Base-by-base conservation (phyloP, 1,284 basidiomycete genomes). In the Microbotryum silenes-acaulis region DNA sequence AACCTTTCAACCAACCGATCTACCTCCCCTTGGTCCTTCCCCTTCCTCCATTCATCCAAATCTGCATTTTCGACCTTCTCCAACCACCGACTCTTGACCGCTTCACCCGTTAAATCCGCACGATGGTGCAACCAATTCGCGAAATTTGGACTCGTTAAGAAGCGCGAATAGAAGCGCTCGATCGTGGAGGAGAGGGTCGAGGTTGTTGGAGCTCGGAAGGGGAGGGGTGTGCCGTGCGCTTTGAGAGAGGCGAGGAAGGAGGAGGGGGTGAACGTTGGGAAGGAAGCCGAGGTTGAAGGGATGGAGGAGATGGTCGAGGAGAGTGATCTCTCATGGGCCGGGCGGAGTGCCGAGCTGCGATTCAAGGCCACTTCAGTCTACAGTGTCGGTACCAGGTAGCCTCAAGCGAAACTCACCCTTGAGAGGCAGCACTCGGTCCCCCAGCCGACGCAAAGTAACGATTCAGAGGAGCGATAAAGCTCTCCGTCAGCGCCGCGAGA, bases 391-490 rank as follows among this genome's bases (percentile, higher is more conserved):
- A 33, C 16, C 25, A 21, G 16, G 18, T 14, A 56, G 64, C 46
- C 37, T 3, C 16, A 42, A 12, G 12, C 14, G 14, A 0, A 42
- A 18, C 37, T 42, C 37, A 16, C 37, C 37, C 37, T 42, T 42
- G 37, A 6, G 37, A 42, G 16, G 37, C 16, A 16, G 12, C 37
- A 42, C 16, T 42, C 37, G 37, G 14, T 42, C 37, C 37, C 12
- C 37, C 37, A 42, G 37, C 37, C 21, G 88, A 89, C 65, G 91
- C 88, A 54, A 97, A 85, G 78, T 97, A 97, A 64, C 93, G 85
- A 71, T 93, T 88, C 4, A 98, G 80, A 0, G 94, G 94, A 2
- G 90, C 85, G n/a, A 97, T 82, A 62, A 97, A 81, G 47, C 87
- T 85, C 31, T 88, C 89, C 0, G 94, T 93, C 27, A 94, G 81